These are phyloP conservation scores for Phytophthora pinifolia DNA, from an alignment of 352 stramenopile species.

Conservation along the genomic window DNA sequence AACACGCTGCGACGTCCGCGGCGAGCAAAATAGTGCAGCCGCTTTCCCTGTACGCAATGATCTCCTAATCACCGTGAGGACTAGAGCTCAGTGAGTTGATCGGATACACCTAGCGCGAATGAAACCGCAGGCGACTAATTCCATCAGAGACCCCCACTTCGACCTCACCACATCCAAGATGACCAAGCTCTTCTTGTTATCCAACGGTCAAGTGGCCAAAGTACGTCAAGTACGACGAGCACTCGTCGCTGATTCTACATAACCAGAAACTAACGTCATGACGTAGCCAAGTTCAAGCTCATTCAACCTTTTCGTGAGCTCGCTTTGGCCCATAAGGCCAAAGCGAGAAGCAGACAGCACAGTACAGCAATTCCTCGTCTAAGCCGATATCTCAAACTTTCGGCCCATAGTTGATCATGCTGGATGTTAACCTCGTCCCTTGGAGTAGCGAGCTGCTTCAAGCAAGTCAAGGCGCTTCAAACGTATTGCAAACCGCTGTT, in stretches of 20 bases:
- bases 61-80: conserved; percentile 26
- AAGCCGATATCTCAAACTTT: no score
- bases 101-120: conserved; percentile 2
- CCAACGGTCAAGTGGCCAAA: conserved; percentile 63
- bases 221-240: conserved; percentile 78
- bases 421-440: no score
- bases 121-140: conserved; percentile 8
- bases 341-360: no score
- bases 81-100: conserved; percentile 1
- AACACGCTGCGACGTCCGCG: neutral
- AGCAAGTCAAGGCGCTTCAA: no score
- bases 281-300: no score
- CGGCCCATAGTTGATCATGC: no score
- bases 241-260: conserved; percentile 65
- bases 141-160: conserved; percentile 10
- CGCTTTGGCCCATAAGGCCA: no score
- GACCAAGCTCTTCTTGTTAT: conserved; percentile 46
- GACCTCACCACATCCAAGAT: conserved; percentile 14
- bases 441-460: no score
- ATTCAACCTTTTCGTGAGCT: no score
- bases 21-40: neutral
- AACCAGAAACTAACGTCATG: no score
- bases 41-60: conserved; percentile 39
- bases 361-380: no score
- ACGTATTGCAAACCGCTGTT: no score